These are phyloP conservation scores for Ogataea ganodermae DNA, from an alignment of 805 yeast genomes.

Conservation along the genomic window DNA sequence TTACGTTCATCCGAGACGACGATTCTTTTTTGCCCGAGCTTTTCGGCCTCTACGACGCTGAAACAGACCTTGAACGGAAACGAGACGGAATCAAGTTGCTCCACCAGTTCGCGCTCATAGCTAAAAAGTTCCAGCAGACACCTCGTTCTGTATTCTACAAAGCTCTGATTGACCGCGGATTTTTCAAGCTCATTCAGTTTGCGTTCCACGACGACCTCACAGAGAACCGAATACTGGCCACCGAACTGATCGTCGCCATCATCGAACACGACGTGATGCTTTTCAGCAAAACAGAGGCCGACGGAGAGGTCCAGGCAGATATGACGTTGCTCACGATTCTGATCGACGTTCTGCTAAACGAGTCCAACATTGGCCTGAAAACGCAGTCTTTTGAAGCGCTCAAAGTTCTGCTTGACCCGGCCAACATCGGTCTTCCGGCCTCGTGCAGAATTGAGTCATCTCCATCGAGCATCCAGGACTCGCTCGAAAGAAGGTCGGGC, in stretches of 20 bases:
- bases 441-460: conserved; percentile 19
- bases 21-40: conserved; percentile 55
- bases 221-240: conserved; percentile 64
- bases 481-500: conserved; percentile 8
- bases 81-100: conserved; percentile 76
- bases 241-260: conserved; percentile 76
- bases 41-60: conserved; percentile 54
- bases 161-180: conserved; percentile 63
- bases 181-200: conserved; percentile 68
- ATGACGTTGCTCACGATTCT: conserved; percentile 48
- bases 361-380: conserved; percentile 68
- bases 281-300: conserved; percentile 40
- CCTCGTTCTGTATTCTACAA: conserved; percentile 69
- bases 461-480: conserved; percentile 12
- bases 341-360: conserved; percentile 60
- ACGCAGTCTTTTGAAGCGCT: conserved; percentile 85
- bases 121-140: conserved; percentile 61
- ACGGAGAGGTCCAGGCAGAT: conserved; percentile 38
- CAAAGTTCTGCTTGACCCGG: conserved; percentile 68
- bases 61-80: conserved; percentile 31
- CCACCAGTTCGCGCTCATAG: conserved; percentile 76
- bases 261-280: conserved; percentile 81
- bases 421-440: conserved; percentile 18
- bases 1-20: conserved; percentile 56
- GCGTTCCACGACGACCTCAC: conserved; percentile 58